phyloP scores from a whole-genome alignment of 495 filamentous ascomycete species.

The Hypoxylon crocopeplum region DNA sequence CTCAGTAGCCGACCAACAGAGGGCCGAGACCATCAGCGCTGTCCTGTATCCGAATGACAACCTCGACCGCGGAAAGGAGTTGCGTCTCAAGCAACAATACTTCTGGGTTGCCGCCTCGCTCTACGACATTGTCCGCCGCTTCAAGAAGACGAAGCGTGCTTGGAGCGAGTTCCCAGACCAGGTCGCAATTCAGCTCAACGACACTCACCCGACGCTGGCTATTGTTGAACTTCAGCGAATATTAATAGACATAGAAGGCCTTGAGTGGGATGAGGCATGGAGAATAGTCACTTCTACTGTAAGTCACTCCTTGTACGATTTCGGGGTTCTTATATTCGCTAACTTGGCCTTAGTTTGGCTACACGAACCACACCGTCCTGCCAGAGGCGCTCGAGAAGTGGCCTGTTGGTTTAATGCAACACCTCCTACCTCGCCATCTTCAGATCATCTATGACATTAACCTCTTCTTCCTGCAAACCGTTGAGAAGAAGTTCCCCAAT shows the following conservation, averaged over 20 bases:
- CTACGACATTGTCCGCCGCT: constrained; percentile 92
- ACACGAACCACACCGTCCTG: constrained; percentile 98
- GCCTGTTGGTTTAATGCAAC: constrained; percentile 91
- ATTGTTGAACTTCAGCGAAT: constrained; percentile 96
- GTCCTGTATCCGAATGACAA: constrained; percentile 98
- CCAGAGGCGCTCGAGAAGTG: constrained; percentile 98
- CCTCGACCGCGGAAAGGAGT: constrained; percentile 93
- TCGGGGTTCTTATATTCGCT: constrained; percentile 3
- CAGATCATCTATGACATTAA: constrained; percentile 99
- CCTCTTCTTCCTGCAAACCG: constrained; percentile 84
- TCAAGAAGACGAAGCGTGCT: constrained; percentile 92
- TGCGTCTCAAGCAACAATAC: constrained; percentile 98
- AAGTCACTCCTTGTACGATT: constrained; percentile 10
- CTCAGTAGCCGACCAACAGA: constrained; percentile 94
- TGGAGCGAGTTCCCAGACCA: constrained; percentile 95
- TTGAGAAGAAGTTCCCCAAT: constrained; percentile 88
- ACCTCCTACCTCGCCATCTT: constrained; percentile 91
- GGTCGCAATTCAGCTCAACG: constrained; percentile 96
- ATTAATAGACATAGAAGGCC: constrained; percentile 83
- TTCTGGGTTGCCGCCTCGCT: constrained; percentile 99
- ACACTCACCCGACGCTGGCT: constrained; percentile 95
- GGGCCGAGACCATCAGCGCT: constrained; percentile 95
- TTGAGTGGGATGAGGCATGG: constrained; percentile 96
- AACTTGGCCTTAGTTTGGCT: constrained; percentile 68
- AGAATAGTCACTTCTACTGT: constrained; percentile 66